Evolutionary conservation across 805 yeast genomes (phyloP).

Genomic region (Candida ovalis): DNA sequence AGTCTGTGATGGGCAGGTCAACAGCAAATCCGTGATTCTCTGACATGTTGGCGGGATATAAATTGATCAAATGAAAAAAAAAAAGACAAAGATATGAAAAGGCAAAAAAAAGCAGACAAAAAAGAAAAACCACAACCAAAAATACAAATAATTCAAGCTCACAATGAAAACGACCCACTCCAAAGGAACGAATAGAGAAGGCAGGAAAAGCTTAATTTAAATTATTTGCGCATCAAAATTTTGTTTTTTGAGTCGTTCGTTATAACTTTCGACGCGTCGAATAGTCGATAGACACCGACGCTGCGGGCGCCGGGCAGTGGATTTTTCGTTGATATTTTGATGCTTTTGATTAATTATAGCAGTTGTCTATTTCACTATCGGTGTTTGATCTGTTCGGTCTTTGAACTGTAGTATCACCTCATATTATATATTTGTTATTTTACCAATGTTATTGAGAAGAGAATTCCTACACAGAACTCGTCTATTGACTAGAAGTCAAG

Average conservation of each 20-base stretch:
- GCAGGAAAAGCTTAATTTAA: not conserved
- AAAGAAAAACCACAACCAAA: not conserved
- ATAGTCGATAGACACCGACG: too few relatives aligned
- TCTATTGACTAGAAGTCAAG: not conserved
- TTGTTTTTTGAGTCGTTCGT: too few relatives aligned
- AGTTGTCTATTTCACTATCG: too few relatives aligned
- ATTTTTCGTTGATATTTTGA: too few relatives aligned
- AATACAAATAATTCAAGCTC: too few relatives aligned
- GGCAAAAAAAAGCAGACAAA: not conserved
- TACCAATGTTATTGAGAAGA: conserved; percentile 1
- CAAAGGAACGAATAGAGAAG: not conserved
- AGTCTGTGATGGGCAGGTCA: conserved; percentile 53
- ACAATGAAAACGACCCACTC: not conserved
- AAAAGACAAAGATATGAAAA: not conserved
- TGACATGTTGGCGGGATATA: conserved; percentile 1
- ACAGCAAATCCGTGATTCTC: conserved; percentile 24
- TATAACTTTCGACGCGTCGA: too few relatives aligned
- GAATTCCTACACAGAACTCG: not conserved
- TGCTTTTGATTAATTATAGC: too few relatives aligned
- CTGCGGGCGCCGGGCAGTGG: too few relatives aligned
- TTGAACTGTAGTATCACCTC: too few relatives aligned
- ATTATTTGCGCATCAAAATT: too few relatives aligned
- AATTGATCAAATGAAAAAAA: not conserved
- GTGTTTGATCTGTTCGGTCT: too few relatives aligned
- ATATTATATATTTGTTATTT: too few relatives aligned